A percentile compares a stretch with the other conserved stretches of the same genome.
These are phyloP conservation scores for Beauveria sp. DNA, from an alignment of 2,329 filamentous ascomycete genomes.

Conservation along the genomic window DNA sequence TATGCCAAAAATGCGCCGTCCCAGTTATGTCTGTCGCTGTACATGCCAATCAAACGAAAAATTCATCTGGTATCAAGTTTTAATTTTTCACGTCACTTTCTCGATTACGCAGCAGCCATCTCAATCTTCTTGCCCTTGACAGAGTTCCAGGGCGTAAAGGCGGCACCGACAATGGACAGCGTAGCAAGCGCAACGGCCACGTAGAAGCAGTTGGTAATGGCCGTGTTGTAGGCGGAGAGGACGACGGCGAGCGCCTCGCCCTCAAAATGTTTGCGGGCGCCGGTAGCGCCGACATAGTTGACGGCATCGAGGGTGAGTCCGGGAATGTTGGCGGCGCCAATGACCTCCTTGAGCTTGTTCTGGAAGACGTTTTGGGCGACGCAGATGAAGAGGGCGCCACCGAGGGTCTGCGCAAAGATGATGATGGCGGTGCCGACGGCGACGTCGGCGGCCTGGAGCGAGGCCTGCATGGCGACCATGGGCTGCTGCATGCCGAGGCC, in stretches of 20 bases:
- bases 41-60: slow-evolving; percentile 1
- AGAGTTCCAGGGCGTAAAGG: slow-evolving; percentile 45
- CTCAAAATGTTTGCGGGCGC: slow-evolving; percentile 23
- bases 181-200: slow-evolving; percentile 36
- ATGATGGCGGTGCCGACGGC: slow-evolving; percentile 38
- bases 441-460: slow-evolving; percentile 34
- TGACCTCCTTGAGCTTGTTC: slow-evolving; percentile 33
- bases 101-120: slow-evolving; percentile 19
- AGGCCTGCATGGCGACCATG: slow-evolving; percentile 37
- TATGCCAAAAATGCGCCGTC: slow-evolving; percentile 1
- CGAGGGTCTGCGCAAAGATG: slow-evolving; percentile 37
- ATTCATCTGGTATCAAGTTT: slow-evolving; percentile 3
- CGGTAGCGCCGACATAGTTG: slow-evolving; percentile 29
- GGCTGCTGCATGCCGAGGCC: slow-evolving; percentile 37
- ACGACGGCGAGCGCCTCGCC: slow-evolving; percentile 25
- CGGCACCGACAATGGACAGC: slow-evolving; percentile 33
- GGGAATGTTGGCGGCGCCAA: slow-evolving; percentile 29
- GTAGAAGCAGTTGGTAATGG: slow-evolving; percentile 34
- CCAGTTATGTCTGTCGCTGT: not conserved
- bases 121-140: slow-evolving; percentile 46
- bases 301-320: slow-evolving; percentile 25
- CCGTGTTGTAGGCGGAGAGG: slow-evolving; percentile 35
- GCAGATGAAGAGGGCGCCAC: slow-evolving; percentile 41
- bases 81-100: not conserved
- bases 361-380: slow-evolving; percentile 44